Evolutionary conservation across 805 yeast species (phyloP), one percentile per base, ranked within the genome.

Genomic region (Ogataea naganishii): DNA sequence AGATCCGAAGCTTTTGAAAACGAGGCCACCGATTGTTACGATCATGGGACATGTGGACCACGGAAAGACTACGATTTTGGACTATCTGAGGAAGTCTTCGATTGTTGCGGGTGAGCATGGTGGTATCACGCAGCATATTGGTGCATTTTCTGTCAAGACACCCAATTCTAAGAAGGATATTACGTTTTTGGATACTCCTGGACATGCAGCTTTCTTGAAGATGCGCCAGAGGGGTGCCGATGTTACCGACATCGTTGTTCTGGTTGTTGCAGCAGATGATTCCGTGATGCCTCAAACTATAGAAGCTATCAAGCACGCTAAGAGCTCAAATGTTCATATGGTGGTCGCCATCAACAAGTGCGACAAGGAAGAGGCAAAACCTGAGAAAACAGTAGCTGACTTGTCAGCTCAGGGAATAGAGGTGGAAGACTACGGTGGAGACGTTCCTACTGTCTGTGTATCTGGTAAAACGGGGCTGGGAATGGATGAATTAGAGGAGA

Each of bases 11-110:
- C 46, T 56, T 14, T 51, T 80, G 38, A 73, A 71, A 26, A 64
- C 76, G 6, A 63, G 97, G 40, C 86, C 98, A 0, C 98, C 98
- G 0, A 80, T 92, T 15, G 96, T 92, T 5, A 88, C 98, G 0
- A 83, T 92, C 30, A 92, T 92, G 97, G 98, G 98, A 3, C 98
- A 92, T 53, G 98, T 92, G 18, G 98, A 92, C 55, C 98, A 92
- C 49, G 98, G 98, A 3, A 92, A 92, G 52, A 92, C 98, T 2
- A 89, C 98, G 0, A 78, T 92, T 36, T 66, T 92, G 32, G 98
- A 92, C 53, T 73, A 75, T 46, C 60, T 92, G 44, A 66, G 97
- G 26, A 85, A 83, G 41, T 80, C 95, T 0, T 73, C 88, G 0
- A 74, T 92, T 6, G 97, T 80, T 0, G 72, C 74, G 18, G 70